These are phyloP conservation scores for Straminergon stramineum DNA, from an alignment of 225 moss, liverwort and hornwort genomes.

Conservation along the genomic window DNA sequence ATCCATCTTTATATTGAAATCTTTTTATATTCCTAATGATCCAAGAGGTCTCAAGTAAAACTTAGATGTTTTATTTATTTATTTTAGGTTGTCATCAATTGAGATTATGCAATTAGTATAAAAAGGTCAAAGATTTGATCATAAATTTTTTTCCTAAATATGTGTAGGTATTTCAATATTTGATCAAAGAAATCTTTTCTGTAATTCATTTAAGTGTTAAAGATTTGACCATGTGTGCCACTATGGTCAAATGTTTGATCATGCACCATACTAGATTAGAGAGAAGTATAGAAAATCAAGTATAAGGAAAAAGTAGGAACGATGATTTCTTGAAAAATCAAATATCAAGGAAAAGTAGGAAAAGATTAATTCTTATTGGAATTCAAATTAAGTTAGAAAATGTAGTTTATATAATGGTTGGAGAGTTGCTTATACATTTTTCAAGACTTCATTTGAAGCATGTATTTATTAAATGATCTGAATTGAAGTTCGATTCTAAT, in stretches of 20 bases:
- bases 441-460: background rate
- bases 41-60: fast-evolving
- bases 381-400: background rate
- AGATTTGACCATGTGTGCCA: background rate
- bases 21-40: background rate
- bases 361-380: background rate
- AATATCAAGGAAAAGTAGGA: background rate
- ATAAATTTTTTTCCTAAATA: background rate
- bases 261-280: background rate
- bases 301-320: background rate
- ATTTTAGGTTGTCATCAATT: background rate
- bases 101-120: background rate
- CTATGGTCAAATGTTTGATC: background rate
- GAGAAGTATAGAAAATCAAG: background rate
- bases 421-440: background rate
- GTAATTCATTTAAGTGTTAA: background rate
- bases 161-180: background rate
- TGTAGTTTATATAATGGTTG: background rate
- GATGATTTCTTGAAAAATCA: background rate
- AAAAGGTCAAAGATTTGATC: background rate
- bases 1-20: background rate
- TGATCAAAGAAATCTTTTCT: background rate
- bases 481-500: background rate
- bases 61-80: background rate
- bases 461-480: background rate